Conservation (phyloP, 2,329 filamentous ascomycete genomes). For the Verticillium nonalfalfae region DNA sequence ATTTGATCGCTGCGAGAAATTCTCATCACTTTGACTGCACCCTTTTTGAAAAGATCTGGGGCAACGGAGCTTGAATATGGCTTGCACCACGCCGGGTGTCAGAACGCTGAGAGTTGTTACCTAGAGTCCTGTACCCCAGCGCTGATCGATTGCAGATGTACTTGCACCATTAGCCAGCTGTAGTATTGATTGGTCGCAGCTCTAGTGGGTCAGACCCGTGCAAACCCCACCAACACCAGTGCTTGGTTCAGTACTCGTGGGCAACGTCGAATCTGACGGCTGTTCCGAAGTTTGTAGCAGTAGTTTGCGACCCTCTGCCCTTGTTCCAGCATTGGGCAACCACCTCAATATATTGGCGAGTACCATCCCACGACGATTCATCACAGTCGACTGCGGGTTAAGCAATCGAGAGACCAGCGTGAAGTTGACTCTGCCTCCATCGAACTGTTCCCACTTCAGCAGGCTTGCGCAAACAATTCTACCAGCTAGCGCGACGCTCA, state of each 20-base stretch:
- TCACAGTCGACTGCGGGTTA: neutral
- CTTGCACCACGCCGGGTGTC: neutral
- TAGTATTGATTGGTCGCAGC: neutral
- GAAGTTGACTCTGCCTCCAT: neutral
- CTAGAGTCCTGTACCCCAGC: too few species aligned
- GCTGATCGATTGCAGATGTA: too few species aligned
- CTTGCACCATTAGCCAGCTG: too few species aligned
- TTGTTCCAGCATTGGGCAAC: neutral
- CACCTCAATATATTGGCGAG: neutral
- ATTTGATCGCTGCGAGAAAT: neutral
- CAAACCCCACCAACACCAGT: neutral
- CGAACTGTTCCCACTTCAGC: neutral
- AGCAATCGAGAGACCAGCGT: neutral
- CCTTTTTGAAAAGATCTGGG: neutral
- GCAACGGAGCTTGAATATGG: too few species aligned
- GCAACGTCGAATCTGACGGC: neutral
- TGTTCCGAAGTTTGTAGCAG: neutral
- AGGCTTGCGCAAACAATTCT: neutral
- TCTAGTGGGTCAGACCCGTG: neutral
- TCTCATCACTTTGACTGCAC: neutral
- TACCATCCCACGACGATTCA: neutral
- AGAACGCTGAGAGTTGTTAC: too few species aligned
- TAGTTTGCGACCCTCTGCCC: neutral
- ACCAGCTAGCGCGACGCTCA: neutral
- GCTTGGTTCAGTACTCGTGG: neutral